Percentiles rank a stretch among this genome's conserved stretches.
phyloP scores from a whole-genome alignment of 306 rosid species.

The Quercus dentata region DNA sequence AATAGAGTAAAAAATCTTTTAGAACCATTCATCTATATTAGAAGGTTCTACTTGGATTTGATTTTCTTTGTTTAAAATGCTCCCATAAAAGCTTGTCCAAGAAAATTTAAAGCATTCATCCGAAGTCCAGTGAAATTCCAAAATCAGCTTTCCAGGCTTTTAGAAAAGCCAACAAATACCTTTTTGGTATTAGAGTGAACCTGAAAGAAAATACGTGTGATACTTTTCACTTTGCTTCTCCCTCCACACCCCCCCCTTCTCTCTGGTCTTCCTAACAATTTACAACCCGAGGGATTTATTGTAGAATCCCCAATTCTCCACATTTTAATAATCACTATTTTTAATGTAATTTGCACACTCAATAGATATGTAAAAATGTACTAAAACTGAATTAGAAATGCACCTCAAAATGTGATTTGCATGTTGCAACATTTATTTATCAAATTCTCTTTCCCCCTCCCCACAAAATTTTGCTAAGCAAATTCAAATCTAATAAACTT shows the following conservation, averaged over 20 bases:
- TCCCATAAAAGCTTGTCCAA: not conserved
- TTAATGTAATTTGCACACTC: not conserved
- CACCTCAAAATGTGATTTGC: too few species aligned
- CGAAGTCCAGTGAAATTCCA: not conserved
- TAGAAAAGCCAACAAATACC: not conserved
- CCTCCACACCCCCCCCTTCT: not conserved
- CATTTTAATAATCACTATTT: not conserved
- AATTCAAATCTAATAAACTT: too few species aligned
- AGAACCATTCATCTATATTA: not conserved
- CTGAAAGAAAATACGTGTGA: not conserved
- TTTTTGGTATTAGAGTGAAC: not conserved
- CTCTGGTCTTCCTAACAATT: not conserved
- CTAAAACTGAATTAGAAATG: too few species aligned
- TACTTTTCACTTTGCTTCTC: not conserved
- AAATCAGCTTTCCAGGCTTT: not conserved
- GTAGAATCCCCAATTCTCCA: not conserved
- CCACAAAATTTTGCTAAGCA: too few species aligned
- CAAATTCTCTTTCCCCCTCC: too few species aligned
- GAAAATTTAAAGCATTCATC: not conserved
- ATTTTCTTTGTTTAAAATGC: not conserved
- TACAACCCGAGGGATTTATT: not conserved
- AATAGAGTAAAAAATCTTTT: not conserved
- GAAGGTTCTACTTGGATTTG: not conserved
- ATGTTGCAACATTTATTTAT: too few species aligned
- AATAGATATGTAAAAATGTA: not conserved